Evolutionary conservation across 208 protist species (phyloP), one percentile per base, ranked within the genome.

Genomic region (Leishmania amazonensis): DNA sequence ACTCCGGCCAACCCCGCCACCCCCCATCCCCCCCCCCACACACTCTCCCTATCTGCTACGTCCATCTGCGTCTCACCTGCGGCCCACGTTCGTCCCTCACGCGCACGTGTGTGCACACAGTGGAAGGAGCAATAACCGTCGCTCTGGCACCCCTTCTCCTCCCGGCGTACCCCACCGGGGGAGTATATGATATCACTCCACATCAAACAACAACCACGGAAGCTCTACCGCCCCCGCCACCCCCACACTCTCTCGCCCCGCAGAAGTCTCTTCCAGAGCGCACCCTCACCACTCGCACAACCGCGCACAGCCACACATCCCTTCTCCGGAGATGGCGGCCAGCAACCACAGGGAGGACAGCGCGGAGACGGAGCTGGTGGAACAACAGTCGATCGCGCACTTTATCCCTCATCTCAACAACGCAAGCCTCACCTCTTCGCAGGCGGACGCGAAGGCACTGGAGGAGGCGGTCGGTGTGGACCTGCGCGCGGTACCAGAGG

Each of bases 391-490:
- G 67, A 74, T 49, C 7, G 38, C 5, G 31, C 17, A 78, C 24
- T 11, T 15, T 11, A 75, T 57, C 31, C 53, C 60, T 49, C 76
- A 54, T 51, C 75, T 78, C 11, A 53, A 77, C 74, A 57, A 76
- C 13, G 80, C 6, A 21, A 82, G 75, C 65, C 57, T 77, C 13
- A 64, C 54, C 65, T 81, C 70, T 67, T 74, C 60, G 40, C 51
- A 78, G 76, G 79, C 79, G 13, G 76, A 86, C 40, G 78, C 78
- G 75, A 78, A 79, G 76, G 80, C 68, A 28, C 64, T 81, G 19
- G 77, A 87, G 74, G 80, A 87, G 76, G 76, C 79, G 47, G 45
- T 78, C 47, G 86, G 84, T 42, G 84, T 85, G 13, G 89, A 92
- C 68, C 80, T 92, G 38, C 89, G 86, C 38, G 74, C 79, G 21